Base-by-base conservation (phyloP, 2,329 filamentous ascomycete species). In the Cercospora sp. region DNA sequence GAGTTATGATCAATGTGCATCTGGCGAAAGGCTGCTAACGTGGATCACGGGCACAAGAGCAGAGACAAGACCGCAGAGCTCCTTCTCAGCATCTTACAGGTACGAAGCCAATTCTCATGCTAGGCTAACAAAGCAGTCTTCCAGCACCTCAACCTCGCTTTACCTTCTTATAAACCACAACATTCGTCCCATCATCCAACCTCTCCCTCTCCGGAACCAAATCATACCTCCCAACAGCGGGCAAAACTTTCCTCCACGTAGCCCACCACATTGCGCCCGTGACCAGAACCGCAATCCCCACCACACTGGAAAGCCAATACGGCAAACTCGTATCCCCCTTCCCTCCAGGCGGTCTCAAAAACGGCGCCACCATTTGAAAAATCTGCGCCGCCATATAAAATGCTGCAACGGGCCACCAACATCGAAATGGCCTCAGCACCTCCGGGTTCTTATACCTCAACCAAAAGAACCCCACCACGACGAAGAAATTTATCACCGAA, bases 341-440 rank as follows among this genome's bases (percentile, higher is more conserved):
- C 21, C 81, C 80, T 8, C 77, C 78, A 49, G 77, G 76, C 2
- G 81, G 81, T 24, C 77, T 75, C 51, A 83, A 75, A 67, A 83
- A 83, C 0, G 82, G 81, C 0, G 80, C 80, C 0, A 82, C 63
- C 0, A 82, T 76, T 28, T 83, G 75, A 72, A 83, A 83, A 1
- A 30, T 45, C 24, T 69, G 67, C 21, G 79, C 80, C 1, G 75
- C 74, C 3, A 83, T 72, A 68, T 81, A 83, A 21, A 82, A 74
- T 73, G 85, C 78, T 0, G 90, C 86, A 5, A 87, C 88, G 0
- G 84, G 83, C 0, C 85, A 77, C 87, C 88, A 91, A 0, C 88
- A 88, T 66, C 84, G 87, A 77, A 90, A 91, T 0, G 89, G 90
- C 3, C 89, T 81, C 32, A 83, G 82, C 0, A 89, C 80, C 60